These are phyloP conservation scores for Picea glauca DNA, from an alignment of 75 land plant genomes.

Conservation along the genomic window DNA sequence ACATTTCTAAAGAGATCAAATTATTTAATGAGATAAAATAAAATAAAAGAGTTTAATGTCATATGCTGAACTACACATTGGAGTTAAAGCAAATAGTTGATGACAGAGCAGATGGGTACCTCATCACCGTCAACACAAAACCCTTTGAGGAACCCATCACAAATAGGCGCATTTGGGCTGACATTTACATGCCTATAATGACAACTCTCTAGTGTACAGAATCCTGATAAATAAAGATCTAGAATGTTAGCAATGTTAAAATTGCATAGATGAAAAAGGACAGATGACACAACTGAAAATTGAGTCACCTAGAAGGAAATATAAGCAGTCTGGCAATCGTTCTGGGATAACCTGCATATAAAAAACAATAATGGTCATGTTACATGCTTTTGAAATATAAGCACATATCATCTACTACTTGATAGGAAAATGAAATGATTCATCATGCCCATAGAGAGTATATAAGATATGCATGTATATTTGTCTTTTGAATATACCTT, in stretches of 20 bases:
- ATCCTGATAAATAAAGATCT: conserved; percentile 49
- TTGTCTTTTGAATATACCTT: conserved; percentile 73
- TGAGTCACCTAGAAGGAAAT: conserved; percentile 77
- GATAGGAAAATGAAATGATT: not conserved
- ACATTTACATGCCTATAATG: conserved; percentile 97
- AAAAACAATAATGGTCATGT: not conserved
- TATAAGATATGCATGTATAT: not conserved
- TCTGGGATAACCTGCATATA: conserved; percentile 90
- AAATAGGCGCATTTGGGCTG: conserved; percentile 76
- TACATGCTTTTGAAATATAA: not conserved
- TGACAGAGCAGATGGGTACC: conserved; percentile 34
- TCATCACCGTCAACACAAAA: conserved; percentile 91
- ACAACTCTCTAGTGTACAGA: conserved; percentile 82
- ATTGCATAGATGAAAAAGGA: not conserved
- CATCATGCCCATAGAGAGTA: not conserved
- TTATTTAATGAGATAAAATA: too few relatives aligned
- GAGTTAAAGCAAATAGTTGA: too few relatives aligned
- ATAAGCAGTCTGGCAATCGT: conserved; percentile 95
- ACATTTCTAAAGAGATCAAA: too few relatives aligned
- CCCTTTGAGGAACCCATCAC: conserved; percentile 94
- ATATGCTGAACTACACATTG: too few relatives aligned
- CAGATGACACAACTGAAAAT: not conserved
- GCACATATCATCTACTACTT: not conserved
- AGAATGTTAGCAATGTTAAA: not conserved
- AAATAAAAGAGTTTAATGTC: too few relatives aligned